Evolutionary conservation across 805 yeast genomes (phyloP), one percentile per base, ranked within the genome.

Genomic region (Candida chilensis): DNA sequence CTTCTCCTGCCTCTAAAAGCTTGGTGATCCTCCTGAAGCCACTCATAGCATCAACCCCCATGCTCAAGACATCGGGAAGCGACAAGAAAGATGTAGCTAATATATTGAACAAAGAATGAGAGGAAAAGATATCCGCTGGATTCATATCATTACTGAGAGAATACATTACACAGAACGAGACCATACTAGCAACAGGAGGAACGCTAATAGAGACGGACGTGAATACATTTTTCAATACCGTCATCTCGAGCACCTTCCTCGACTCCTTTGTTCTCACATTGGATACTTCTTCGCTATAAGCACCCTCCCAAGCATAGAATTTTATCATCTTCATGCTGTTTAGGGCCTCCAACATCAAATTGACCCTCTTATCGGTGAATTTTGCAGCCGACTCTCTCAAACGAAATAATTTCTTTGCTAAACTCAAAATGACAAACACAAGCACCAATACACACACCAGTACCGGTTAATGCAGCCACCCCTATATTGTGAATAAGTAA

Each of bases 261-360:
- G 83, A 76, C 54, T 87, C 96, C 14, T 58, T 46, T 0, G 47
- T 43, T 48, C 96, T 71, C 17, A 72, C 61, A 9, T 60, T 64
- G 11, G 71, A 45, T 20, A 88, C 67, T 31, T 67, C 58, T 8
- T 64, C 50, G 32, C 65, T 64, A 48, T 85, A 88, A 1, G 96
- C 87, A 19, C 64, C 64, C 54, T 88, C 96, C 96, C 96, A 88
- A 1, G 94, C 83, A 50, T 87, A 88, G 49, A 71, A 82, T 57
- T 88, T 88, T 51, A 88, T 83, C 49, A 79, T 67, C 46, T 82
- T 84, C 67, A 88, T 71, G 39, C 81, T 75, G 45, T 71, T 75
- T 39, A 88, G 61, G 17, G 86, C 72, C 50, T 88, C 97, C 40
- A 83, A 79, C 50, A 86, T 76, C 28, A 73, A 64, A 28, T 74